Percentiles rank a stretch among this genome's conserved stretches.
phyloP scores from a whole-genome alignment of 371 early-diverging fungal genomes.

The Apophysomyces variabilis region DNA sequence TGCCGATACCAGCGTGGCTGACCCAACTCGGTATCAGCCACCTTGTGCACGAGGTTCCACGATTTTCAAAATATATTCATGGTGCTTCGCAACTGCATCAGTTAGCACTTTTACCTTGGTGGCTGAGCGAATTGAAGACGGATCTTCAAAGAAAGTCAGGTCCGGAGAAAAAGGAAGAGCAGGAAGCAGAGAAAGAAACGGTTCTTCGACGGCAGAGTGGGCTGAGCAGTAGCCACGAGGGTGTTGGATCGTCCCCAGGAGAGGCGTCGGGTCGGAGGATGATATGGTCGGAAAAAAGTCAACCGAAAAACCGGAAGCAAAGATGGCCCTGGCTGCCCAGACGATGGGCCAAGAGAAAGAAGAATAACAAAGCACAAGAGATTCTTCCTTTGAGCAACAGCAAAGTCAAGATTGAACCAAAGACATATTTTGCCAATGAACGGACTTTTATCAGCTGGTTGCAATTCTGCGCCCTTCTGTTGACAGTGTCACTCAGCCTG shows the following conservation, averaged over 20 bases:
- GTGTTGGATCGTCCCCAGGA: too few species aligned
- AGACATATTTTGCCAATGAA: slow-evolving; percentile 98
- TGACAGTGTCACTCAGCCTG: slow-evolving; percentile 74
- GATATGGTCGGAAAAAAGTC: neutral
- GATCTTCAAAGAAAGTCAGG: slow-evolving; percentile 81
- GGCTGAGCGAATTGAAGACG: slow-evolving; percentile 91
- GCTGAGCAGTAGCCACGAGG: neutral
- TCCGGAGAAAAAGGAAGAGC: neutral
- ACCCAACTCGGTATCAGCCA: slow-evolving; percentile 81
- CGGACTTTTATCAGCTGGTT: slow-evolving; percentile 94
- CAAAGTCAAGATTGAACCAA: slow-evolving; percentile 93
- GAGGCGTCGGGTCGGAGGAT: neutral
- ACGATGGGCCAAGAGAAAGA: slow-evolving; percentile 22
- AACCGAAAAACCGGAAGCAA: neutral
- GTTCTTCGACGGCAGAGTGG: neutral
- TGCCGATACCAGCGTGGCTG: slow-evolving; percentile 93
- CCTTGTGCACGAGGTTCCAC: slow-evolving; percentile 95
- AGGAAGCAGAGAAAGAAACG: too few species aligned
- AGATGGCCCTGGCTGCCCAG: neutral
- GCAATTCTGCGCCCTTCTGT: slow-evolving; percentile 72
- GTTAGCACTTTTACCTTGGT: slow-evolving; percentile 92
- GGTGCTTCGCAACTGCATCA: slow-evolving; percentile 89
- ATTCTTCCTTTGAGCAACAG: slow-evolving; percentile 44
- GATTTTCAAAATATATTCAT: slow-evolving; percentile 98
- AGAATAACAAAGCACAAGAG: neutral